Base-by-base conservation (phyloP, 192 early-diverging fungal genomes). In the Umbelopsis isabellina region DNA sequence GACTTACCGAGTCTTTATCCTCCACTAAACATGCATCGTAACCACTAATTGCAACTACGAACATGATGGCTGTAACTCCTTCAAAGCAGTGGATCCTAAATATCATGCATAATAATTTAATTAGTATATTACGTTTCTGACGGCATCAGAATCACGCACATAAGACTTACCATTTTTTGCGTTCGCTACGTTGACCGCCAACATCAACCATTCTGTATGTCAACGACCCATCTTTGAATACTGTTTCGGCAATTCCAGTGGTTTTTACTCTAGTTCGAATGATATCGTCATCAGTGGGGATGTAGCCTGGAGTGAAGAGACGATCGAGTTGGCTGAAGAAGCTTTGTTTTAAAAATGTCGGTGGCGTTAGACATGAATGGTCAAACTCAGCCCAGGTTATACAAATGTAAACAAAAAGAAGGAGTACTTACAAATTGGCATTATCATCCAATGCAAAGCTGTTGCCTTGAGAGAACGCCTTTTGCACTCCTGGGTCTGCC, bases 201-300 rank as follows among this genome's bases (percentile, higher is more conserved):
- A 87, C 85, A 71, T 87, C 85, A 66, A 87, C 82, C 83, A 87
- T 85, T 16, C 84, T 75, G 66, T 86, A 86, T 11, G 81, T 80
- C 46, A 86, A 48, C 0, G 68, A 23, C 21, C 81, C 76, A 13
- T 81, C 66, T 23, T 77, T 70, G 61, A 87, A 85, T 9, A 76
- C 79, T 1, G 85, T 87, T 58, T 87, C 86, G n/a, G 79, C 80
- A 33, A 87, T 87, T n/a, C 86, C 85, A 18, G 86, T 87, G 8
- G 86, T 87, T 68, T 87, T 87, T 21, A 84, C 78, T 52, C 86
- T 69, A 58, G 81, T 83, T 35, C 80, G 76, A 51, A 87, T 52
- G 22, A 87, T 87, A 49, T 87, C 86, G 3, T 79, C 67, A 23
- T 87, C 86, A 20, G 80, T 85, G 21, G 86, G 86, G 35, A 70